Percentiles rank a stretch among this genome's conserved stretches.
These are phyloP conservation scores for Geranium brycei DNA, from an alignment of 345 rosid species.

Conservation along the genomic window DNA sequence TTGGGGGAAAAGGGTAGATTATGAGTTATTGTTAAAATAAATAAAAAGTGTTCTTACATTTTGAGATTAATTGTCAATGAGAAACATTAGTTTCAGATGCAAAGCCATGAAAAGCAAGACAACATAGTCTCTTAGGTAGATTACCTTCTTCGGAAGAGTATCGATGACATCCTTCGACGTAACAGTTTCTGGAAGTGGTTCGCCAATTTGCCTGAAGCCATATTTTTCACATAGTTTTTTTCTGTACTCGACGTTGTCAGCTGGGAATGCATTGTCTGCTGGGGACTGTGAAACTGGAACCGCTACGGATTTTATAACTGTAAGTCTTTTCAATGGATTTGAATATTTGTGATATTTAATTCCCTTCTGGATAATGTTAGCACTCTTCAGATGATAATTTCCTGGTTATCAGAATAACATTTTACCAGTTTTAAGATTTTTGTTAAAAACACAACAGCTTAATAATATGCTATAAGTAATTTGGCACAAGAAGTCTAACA, in stretches of 20 bases:
- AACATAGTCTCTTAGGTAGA: not conserved
- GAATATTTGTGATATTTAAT: conserved; percentile 17
- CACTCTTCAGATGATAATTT: conserved; percentile 31
- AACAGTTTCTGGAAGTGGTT: conserved; percentile 67
- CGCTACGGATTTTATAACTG: conserved; percentile 46
- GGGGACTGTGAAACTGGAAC: conserved; percentile 47
- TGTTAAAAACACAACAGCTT: not conserved
- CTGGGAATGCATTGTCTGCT: conserved; percentile 36
- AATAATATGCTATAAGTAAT: not conserved
- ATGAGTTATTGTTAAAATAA: too few species aligned
- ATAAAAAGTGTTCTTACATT: too few species aligned
- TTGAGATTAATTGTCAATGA: not conserved
- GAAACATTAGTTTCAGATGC: not conserved
- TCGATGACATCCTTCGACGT: conserved; percentile 61
- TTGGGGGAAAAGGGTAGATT: too few species aligned
- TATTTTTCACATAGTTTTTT: conserved; percentile 57
- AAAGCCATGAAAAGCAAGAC: not conserved
- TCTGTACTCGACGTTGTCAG: conserved; percentile 45
- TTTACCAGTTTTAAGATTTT: not conserved
- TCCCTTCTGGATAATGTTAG: conserved; percentile 28
- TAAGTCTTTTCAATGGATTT: conserved; percentile 23
- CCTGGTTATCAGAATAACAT: conserved; percentile 30
- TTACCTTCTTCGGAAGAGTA: conserved; percentile 74
- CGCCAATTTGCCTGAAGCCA: conserved; percentile 81
- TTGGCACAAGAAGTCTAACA: not conserved